These are phyloP conservation scores for Mortierella claussenii DNA, from an alignment of 192 early-diverging fungal species.

Conservation along the genomic window DNA sequence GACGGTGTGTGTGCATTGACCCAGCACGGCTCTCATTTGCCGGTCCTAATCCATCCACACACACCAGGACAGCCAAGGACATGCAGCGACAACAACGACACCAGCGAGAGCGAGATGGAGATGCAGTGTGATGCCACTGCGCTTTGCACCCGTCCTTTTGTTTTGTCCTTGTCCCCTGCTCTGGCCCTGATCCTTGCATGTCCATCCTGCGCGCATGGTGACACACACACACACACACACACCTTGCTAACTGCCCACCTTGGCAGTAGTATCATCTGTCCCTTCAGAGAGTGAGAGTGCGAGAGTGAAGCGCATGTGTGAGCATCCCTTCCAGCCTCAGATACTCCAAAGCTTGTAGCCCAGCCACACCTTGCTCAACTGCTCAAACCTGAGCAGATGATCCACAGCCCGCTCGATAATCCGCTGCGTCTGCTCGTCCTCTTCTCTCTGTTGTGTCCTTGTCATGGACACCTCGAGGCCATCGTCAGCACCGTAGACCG, in stretches of 20 bases:
- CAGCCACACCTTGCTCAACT: not conserved
- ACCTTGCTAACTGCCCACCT: not conserved
- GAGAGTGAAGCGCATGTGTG: not conserved
- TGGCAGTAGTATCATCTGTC: not conserved
- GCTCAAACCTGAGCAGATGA: not conserved
- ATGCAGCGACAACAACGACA: too few species aligned
- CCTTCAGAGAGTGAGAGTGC: not conserved
- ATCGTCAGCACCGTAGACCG: too few species aligned
- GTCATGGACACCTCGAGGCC: too few species aligned
- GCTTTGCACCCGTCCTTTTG: not conserved
- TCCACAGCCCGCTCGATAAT: not conserved
- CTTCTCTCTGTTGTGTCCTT: not conserved
- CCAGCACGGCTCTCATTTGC: too few species aligned
- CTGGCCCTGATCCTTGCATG: not conserved
- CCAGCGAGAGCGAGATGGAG: too few species aligned
- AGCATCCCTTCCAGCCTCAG: too few species aligned
- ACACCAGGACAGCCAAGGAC: too few species aligned
- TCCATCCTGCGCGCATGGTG: too few species aligned
- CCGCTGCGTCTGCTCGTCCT: not conserved
- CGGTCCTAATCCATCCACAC: too few species aligned
- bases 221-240: too few species aligned
- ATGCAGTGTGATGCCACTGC: too few species aligned
- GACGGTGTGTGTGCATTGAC: too few species aligned
- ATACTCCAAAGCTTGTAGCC: not conserved
- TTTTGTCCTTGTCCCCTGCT: not conserved